phyloP scores from a whole-genome alignment of 148 eudicot genomes.

The Drosera capensis region DNA sequence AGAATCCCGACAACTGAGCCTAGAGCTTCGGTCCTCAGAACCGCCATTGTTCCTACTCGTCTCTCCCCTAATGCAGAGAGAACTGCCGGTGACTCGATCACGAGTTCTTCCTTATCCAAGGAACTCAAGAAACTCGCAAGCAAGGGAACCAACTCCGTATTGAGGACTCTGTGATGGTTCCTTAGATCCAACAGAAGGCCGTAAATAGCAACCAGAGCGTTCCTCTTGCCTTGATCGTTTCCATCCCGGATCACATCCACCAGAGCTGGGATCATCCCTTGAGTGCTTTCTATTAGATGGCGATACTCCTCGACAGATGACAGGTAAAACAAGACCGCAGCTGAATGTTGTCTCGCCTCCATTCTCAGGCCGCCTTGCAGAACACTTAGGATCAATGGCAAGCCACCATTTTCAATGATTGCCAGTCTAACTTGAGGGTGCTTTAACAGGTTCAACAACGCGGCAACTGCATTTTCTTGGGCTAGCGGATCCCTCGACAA shows the following conservation, averaged over 20 bases:
- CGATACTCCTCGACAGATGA: constrained; percentile 64
- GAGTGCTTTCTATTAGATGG: constrained; percentile 31
- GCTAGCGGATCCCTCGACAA: constrained; percentile 19
- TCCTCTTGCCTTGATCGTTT: constrained; percentile 40
- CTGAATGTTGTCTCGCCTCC: constrained; percentile 65
- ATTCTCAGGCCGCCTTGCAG: constrained; percentile 34
- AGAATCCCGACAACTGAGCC: constrained; percentile 21
- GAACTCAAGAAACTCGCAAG: constrained; percentile 25
- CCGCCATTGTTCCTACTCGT: constrained; percentile 38
- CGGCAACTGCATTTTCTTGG: constrained; percentile 66
- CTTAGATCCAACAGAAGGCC: constrained; percentile 46
- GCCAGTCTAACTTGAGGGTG: constrained; percentile 21
- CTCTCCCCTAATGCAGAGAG: constrained; percentile 52
- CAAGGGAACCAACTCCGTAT: constrained; percentile 44
- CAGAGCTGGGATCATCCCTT: constrained; percentile 40
- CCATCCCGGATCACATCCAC: constrained; percentile 40
- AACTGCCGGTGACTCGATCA: constrained; percentile 47
- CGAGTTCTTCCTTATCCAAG: constrained; percentile 34
- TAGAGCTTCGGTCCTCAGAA: constrained; percentile 28
- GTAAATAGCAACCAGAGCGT: constrained; percentile 45
- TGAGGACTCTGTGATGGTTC: constrained; percentile 42
- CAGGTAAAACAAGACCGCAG: constrained; percentile 59
- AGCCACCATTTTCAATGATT: constrained; percentile 47
- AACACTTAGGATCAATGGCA: constrained; percentile 31
- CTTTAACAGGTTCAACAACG: constrained; percentile 63